These are phyloP conservation scores for Pythium guiyangense DNA, from an alignment of 352 stramenopile genomes.

Conservation along the genomic window DNA sequence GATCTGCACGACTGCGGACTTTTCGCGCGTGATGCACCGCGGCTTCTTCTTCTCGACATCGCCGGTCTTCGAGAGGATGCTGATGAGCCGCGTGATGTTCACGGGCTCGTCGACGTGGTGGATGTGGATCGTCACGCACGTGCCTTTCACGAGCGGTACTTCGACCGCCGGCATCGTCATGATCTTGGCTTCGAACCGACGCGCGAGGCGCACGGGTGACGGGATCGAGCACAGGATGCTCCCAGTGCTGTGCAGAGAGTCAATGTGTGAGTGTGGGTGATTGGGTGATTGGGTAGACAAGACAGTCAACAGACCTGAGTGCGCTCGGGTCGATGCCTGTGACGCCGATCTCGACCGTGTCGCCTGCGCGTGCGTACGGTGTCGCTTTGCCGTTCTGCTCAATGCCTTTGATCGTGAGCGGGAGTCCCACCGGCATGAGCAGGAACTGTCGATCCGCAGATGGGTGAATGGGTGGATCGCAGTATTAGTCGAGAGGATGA, in stretches of 20 bases:
- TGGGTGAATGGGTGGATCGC: neutral
- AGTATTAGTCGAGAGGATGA: neutral
- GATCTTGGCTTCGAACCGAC: conserved; percentile 86
- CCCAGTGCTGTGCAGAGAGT: conserved; percentile 36
- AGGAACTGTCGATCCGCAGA: conserved; percentile 32
- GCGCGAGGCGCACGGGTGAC: conserved; percentile 65
- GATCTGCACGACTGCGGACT: conserved; percentile 82
- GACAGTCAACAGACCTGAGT: conserved; percentile 35
- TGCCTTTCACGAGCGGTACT: conserved; percentile 82
- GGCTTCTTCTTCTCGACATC: conserved; percentile 81
- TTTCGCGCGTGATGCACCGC: conserved; percentile 83
- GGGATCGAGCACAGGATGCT: conserved; percentile 83
- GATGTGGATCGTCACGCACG: conserved; percentile 80
- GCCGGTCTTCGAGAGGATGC: conserved; percentile 61
- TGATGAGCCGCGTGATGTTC: conserved; percentile 75
- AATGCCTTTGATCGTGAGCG: conserved; percentile 64
- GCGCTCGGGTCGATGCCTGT: conserved; percentile 65
- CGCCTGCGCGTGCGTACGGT: conserved; percentile 59
- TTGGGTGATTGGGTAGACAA: too few species aligned
- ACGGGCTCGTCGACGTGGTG: conserved; percentile 86
- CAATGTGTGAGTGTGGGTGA: neutral
- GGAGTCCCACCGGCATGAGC: conserved; percentile 53
- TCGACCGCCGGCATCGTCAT: conserved; percentile 87
- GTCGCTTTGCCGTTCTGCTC: conserved; percentile 68
- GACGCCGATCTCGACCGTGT: conserved; percentile 78